Conservation (phyloP, 1,284 basidiomycete species). For the Heterobasidion occidentale region DNA sequence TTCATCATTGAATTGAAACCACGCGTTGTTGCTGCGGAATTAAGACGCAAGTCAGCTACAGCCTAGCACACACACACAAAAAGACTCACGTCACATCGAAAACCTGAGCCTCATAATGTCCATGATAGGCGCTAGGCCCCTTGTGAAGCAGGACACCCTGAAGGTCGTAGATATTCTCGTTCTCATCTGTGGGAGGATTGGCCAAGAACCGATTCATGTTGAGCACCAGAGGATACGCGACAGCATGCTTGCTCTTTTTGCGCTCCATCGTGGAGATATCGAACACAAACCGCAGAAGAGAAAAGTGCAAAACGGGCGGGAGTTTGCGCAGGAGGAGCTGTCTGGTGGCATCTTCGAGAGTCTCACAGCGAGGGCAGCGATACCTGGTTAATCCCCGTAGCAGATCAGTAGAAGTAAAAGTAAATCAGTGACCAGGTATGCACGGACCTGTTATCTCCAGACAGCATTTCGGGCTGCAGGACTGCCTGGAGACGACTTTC, state of each 20-base stretch:
- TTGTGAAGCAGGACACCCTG: slow-evolving; percentile 80
- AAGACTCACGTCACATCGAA: slow-evolving; percentile 62
- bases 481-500: slow-evolving; percentile 60
- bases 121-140: slow-evolving; percentile 82
- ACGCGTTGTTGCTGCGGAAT: slow-evolving; percentile 50
- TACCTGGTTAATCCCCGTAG: slow-evolving; percentile 42
- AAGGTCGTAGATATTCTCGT: slow-evolving; percentile 58
- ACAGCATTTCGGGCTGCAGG: slow-evolving; percentile 62
- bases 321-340: slow-evolving; percentile 60
- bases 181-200: slow-evolving; percentile 4
- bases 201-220: slow-evolving; percentile 58
- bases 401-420: background rate
- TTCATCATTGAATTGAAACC: slow-evolving; percentile 91
- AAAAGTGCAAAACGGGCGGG: slow-evolving; percentile 84
- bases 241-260: slow-evolving; percentile 75
- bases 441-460: slow-evolving; percentile 72
- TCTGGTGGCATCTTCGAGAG: slow-evolving; percentile 70
- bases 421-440: background rate
- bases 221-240: slow-evolving; percentile 67
- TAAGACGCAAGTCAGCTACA: background rate
- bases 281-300: slow-evolving; percentile 83
- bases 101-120: slow-evolving; percentile 89
- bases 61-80: background rate
- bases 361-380: slow-evolving; percentile 64
- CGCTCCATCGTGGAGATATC: slow-evolving; percentile 70